Evolutionary conservation across 75 land plant genomes (phyloP).

Genomic region (Sequoiadendron giganteum): DNA sequence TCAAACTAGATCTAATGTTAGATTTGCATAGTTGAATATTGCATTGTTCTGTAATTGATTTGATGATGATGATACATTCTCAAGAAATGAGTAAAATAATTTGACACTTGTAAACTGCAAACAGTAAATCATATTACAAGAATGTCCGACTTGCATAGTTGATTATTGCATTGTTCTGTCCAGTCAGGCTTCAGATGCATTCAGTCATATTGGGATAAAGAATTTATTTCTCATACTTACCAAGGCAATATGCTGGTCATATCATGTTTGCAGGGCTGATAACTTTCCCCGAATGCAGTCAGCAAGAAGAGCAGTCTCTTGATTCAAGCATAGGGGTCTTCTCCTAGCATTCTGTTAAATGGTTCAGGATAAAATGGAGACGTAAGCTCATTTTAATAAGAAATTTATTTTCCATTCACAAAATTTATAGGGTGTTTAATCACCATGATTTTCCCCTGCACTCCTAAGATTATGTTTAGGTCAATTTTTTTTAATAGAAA

Average conservation of each 20-base stretch:
- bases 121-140: background rate
- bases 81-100: background rate
- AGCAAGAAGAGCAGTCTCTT: conserved; percentile 51
- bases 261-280: conserved; percentile 10
- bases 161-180: background rate
- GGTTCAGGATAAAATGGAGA: background rate
- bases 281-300: conserved; percentile 26
- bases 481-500: background rate
- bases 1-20: background rate
- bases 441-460: background rate
- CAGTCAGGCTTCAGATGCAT: background rate
- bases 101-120: background rate
- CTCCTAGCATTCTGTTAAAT: conserved; percentile 54
- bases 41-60: background rate
- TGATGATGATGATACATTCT: background rate
- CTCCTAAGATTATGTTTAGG: background rate
- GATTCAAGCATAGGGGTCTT: conserved; percentile 30
- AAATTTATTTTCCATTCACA: background rate
- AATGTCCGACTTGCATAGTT: background rate
- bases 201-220: background rate
- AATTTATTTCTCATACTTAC: background rate
- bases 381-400: background rate
- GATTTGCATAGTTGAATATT: background rate
- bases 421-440: background rate
- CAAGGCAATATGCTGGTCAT: background rate